phyloP scores from a whole-genome alignment of 1,284 basidiomycete species.

The Sanghuangporus sanghuang region DNA sequence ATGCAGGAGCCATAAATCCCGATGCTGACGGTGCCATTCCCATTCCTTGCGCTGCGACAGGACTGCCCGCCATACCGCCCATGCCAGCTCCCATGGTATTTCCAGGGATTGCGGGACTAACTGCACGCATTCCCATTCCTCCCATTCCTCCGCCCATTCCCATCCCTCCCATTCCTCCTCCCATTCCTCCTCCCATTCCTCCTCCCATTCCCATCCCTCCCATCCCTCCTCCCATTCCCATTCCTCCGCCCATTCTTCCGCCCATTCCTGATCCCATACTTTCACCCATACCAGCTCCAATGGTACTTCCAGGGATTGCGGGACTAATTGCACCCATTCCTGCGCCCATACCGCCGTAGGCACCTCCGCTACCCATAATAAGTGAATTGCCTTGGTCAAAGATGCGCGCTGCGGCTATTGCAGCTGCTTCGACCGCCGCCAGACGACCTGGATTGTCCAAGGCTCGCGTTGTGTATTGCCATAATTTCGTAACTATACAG shows the following conservation, averaged over 20 bases:
- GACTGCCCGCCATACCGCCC: neutral
- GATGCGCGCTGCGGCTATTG: slow-evolving; percentile 20
- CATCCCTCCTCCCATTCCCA: no score
- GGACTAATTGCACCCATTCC: slow-evolving; percentile 3
- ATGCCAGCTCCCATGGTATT: neutral
- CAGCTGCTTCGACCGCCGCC: slow-evolving; percentile 26
- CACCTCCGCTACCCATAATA: neutral
- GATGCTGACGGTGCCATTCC: neutral
- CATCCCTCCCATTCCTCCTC: no score
- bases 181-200: no score
- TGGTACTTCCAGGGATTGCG: neutral
- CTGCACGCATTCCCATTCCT: slow-evolving; percentile 3
- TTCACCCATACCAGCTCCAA: neutral
- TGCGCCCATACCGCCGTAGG: neutral
- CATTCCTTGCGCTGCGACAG: neutral
- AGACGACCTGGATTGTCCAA: slow-evolving; percentile 22
- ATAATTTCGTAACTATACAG: slow-evolving; percentile 18
- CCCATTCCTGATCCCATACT: neutral
- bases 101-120: neutral
- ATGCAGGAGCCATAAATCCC: slow-evolving; percentile 1
- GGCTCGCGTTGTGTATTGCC: slow-evolving; percentile 22
- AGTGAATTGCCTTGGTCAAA: slow-evolving; percentile 13
- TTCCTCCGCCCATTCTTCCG: neutral
- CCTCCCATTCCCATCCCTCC: no score
- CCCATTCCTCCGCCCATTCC: no score